These are phyloP conservation scores for Saksenaea oblongispora DNA, from an alignment of 371 early-diverging fungal species.

Conservation along the genomic window DNA sequence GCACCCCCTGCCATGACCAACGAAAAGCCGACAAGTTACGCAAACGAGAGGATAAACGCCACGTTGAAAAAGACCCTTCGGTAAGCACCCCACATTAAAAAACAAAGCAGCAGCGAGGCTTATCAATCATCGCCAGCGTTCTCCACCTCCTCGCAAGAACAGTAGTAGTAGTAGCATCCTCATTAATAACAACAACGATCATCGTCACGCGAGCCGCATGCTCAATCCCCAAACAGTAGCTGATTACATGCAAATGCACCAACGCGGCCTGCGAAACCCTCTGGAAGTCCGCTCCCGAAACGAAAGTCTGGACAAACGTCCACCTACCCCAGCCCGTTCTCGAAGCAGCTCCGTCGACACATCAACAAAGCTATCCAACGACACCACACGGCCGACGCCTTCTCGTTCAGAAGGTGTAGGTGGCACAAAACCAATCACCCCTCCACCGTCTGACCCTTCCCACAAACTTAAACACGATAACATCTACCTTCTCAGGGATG, in stretches of 20 bases:
- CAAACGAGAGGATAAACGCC: conserved; percentile 37
- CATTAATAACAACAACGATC: not conserved
- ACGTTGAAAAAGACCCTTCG: not conserved
- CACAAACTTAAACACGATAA: conserved; percentile 7
- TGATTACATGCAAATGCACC: conserved; percentile 19
- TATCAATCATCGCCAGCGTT: not conserved
- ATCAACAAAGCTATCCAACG: conserved; percentile 5
- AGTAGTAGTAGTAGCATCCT: not conserved
- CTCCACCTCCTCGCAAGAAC: not conserved
- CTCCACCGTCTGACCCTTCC: conserved; percentile 9
- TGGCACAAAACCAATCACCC: conserved; percentile 7
- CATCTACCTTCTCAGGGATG: conserved; percentile 17
- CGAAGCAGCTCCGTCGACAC: conserved; percentile 41
- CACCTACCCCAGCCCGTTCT: conserved; percentile 38
- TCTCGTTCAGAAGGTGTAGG: conserved; percentile 21
- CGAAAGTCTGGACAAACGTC: conserved; percentile 11
- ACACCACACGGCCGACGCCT: conserved; percentile 1
- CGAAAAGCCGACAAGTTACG: conserved; percentile 35
- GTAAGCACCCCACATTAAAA: not conserved
- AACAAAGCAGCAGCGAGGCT: too few relatives aligned
- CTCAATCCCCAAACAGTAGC: conserved; percentile 18
- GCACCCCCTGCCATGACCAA: conserved; percentile 47
- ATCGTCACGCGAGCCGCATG: conserved; percentile 16
- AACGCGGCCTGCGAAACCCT: conserved; percentile 8
- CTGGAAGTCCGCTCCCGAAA: conserved; percentile 5